Conservation (phyloP, 192 early-diverging fungal genomes). For the Coemansia biformis region DNA sequence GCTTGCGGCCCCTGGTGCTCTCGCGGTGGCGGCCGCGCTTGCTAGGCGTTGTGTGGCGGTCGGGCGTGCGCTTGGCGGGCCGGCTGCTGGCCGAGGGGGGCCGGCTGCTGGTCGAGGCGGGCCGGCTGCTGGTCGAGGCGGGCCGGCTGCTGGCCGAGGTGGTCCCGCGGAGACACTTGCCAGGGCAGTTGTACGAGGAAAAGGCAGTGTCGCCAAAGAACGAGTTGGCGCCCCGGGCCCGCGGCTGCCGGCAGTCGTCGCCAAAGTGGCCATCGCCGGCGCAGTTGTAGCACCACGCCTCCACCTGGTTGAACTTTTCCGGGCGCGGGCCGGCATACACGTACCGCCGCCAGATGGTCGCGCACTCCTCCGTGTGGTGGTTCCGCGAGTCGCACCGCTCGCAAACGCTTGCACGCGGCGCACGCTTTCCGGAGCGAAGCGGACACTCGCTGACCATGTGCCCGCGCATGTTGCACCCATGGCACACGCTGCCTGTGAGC, state of each 20-base stretch:
- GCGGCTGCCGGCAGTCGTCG: constrained; percentile 24
- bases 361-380: constrained; percentile 44
- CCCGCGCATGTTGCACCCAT: constrained; percentile 45
- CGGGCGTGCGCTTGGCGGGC: no score
- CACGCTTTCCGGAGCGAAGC: constrained; percentile 5
- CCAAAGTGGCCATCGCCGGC: constrained; percentile 35
- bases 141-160: no score
- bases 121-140: no score
- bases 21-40: constrained; percentile 1
- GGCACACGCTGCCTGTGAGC: constrained; percentile 35
- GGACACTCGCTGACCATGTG: constrained; percentile 39
- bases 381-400: constrained; percentile 16
- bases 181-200: constrained; percentile 24
- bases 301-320: constrained; percentile 18
- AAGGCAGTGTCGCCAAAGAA: constrained; percentile 31
- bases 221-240: constrained; percentile 7
- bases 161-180: constrained; percentile 8
- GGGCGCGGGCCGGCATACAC: constrained; percentile 13
- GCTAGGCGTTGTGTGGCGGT: no score
- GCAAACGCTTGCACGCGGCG: constrained; percentile 7
- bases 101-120: no score
- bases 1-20: constrained; percentile 1
- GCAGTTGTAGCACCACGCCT: constrained; percentile 48
- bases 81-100: no score
- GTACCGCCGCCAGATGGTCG: constrained; percentile 46